Conservation (phyloP, 2,329 filamentous ascomycete genomes). For the Emericellopsis atlantica region DNA sequence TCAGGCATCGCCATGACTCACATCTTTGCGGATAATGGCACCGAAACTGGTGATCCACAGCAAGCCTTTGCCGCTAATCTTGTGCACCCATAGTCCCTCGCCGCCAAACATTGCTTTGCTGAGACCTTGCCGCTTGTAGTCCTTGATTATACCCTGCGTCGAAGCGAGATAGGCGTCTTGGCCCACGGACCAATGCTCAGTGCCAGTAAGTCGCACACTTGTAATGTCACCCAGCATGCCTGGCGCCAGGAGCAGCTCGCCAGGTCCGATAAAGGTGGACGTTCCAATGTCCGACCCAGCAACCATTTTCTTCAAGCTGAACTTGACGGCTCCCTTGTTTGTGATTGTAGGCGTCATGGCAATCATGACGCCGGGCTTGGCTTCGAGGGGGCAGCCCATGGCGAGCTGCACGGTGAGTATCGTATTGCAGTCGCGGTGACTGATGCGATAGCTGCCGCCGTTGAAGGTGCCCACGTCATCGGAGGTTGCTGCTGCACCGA, state of each 20-base stretch:
- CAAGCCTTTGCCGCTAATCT: constrained; percentile 67
- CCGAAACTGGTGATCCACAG: constrained; percentile 90
- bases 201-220: constrained; percentile 59
- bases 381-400: constrained; percentile 71
- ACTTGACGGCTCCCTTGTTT: constrained; percentile 71
- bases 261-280: constrained; percentile 77
- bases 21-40: constrained; percentile 88
- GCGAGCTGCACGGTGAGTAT: constrained; percentile 83
- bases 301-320: constrained; percentile 85
- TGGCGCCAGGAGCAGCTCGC: constrained; percentile 78
- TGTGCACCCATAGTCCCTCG: constrained; percentile 85
- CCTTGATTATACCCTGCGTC: constrained; percentile 78
- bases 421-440: constrained; percentile 82
- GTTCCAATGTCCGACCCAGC: constrained; percentile 66
- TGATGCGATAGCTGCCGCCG: constrained; percentile 86
- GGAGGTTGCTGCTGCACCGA: constrained; percentile 41
- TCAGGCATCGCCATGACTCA: constrained; percentile 29
- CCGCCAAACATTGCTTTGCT: constrained; percentile 89
- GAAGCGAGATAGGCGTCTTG: constrained; percentile 76
- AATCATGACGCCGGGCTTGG: constrained; percentile 82
- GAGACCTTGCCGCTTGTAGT: constrained; percentile 76
- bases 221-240: constrained; percentile 74
- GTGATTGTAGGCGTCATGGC: constrained; percentile 86
- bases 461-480: constrained; percentile 97
- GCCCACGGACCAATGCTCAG: constrained; percentile 71